Conservation (phyloP, 306 rosid species). For the Begonia masoniana region DNA sequence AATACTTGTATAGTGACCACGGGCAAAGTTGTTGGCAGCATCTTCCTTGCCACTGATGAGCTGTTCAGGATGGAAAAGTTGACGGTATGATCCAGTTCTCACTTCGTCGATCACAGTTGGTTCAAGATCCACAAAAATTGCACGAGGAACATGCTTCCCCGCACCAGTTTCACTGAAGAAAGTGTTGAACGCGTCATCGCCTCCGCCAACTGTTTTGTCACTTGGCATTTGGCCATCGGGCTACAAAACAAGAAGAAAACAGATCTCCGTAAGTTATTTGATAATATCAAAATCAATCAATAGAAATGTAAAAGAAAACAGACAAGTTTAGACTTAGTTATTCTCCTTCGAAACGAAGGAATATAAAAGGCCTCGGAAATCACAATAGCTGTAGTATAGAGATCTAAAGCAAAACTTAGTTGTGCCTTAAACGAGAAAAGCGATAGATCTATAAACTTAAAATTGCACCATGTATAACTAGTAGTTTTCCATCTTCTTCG, state of each 20-base stretch:
- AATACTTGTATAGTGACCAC: conserved; percentile 71
- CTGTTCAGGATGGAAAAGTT: conserved; percentile 89
- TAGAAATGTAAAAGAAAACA: no score
- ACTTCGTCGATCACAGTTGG: conserved; percentile 90
- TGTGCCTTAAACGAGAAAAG: no score
- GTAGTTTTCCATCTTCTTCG: no score
- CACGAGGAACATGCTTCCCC: conserved; percentile 85
- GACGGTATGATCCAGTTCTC: conserved; percentile 75
- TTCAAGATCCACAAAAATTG: conserved; percentile 76
- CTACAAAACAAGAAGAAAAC: conserved; percentile 11
- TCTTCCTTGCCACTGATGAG: conserved; percentile 88
- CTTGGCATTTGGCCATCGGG: conserved; percentile 84
- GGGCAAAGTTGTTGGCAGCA: conserved; percentile 87
- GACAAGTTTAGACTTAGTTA: no score
- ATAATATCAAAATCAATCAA: neutral
- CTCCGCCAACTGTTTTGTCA: conserved; percentile 71
- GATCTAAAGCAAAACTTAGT: no score
- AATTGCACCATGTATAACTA: no score
- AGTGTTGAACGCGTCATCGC: conserved; percentile 86
- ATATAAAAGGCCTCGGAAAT: no score
- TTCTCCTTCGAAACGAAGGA: no score
- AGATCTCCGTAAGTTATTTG: rapidly evolving
- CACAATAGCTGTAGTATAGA: no score
- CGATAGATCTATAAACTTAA: no score
- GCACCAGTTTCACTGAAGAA: conserved; percentile 87